phyloP scores from a whole-genome alignment of 352 stramenopile species.

The Hyphochytrium catenoides region DNA sequence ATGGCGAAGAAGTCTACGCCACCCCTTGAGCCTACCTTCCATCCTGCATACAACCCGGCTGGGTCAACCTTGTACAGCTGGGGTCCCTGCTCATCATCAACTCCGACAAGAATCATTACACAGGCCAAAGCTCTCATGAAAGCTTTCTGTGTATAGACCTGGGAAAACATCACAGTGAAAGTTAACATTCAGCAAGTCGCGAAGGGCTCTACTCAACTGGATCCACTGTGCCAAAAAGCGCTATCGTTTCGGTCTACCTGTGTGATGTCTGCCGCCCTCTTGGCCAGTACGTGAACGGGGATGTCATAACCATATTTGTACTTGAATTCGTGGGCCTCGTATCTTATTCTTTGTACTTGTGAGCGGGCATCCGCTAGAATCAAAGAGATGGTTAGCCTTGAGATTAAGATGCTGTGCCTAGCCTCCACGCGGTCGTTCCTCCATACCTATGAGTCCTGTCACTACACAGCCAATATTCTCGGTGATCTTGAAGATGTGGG shows the following conservation, averaged over 20 bases:
- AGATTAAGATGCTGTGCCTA: background rate
- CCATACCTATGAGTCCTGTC: slow-evolving; percentile 64
- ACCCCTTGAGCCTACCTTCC: too few species aligned
- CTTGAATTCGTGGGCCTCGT: slow-evolving; percentile 93
- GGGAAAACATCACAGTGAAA: background rate
- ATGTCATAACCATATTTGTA: slow-evolving; percentile 89
- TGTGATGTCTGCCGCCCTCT: slow-evolving; percentile 89
- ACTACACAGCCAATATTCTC: slow-evolving; percentile 83
- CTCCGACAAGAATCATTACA: slow-evolving; percentile 83
- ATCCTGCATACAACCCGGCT: slow-evolving; percentile 88
- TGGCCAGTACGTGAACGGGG: slow-evolving; percentile 78
- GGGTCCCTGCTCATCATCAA: slow-evolving; percentile 93
- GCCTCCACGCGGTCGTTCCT: background rate
- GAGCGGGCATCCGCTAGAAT: slow-evolving; percentile 56
- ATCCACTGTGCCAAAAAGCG: too few species aligned
- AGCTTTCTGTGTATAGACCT: slow-evolving; percentile 76
- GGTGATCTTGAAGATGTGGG: slow-evolving; percentile 88
- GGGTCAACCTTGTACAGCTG: slow-evolving; percentile 96
- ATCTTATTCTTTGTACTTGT: slow-evolving; percentile 80
- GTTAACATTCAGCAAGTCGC: too few species aligned
- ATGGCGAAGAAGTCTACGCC: too few species aligned
- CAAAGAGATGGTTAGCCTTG: background rate
- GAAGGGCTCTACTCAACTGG: too few species aligned
- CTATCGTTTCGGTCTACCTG: too few species aligned
- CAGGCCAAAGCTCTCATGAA: slow-evolving; percentile 83